Evolutionary conservation across 2,329 filamentous ascomycete genomes (phyloP).

Genomic region (Polychaeton citri): DNA sequence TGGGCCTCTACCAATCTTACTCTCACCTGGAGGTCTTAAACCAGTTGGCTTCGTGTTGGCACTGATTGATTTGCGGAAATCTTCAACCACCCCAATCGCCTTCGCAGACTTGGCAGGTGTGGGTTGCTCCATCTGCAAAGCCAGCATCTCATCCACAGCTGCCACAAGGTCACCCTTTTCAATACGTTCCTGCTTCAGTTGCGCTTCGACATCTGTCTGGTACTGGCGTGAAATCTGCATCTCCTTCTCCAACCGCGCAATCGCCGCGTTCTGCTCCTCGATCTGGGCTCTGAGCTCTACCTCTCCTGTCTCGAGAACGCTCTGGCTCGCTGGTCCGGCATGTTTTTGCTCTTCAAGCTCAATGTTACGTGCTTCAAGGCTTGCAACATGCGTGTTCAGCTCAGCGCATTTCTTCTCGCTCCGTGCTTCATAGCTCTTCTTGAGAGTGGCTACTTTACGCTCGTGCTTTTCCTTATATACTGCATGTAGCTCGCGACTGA

Average conservation of each 20-base stretch:
- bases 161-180: conserved; percentile 76
- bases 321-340: conserved; percentile 32
- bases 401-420: conserved; percentile 81
- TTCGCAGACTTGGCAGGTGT: conserved; percentile 7
- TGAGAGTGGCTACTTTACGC: conserved; percentile 84
- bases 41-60: conserved; percentile 26
- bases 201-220: conserved; percentile 52
- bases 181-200: conserved; percentile 61
- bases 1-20: conserved; percentile 29
- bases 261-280: conserved; percentile 56
- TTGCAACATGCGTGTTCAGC: conserved; percentile 57
- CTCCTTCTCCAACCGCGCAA: conserved; percentile 62
- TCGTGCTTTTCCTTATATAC: conserved; percentile 97
- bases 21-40: conserved; percentile 45
- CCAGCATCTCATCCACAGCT: conserved; percentile 73
- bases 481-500: conserved; percentile 68
- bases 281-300: conserved; percentile 31
- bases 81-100: conserved; percentile 27
- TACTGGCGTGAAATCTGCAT: conserved; percentile 56
- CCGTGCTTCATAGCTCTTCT: conserved; percentile 64
- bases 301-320: conserved; percentile 11
- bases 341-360: conserved; percentile 57
- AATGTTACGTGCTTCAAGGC: conserved; percentile 61
- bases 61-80: conserved; percentile 42
- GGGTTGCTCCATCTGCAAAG: conserved; percentile 38